These are phyloP conservation scores for Rhizopus sp. DNA, from an alignment of 371 early-diverging fungal species.

Conservation along the genomic window DNA sequence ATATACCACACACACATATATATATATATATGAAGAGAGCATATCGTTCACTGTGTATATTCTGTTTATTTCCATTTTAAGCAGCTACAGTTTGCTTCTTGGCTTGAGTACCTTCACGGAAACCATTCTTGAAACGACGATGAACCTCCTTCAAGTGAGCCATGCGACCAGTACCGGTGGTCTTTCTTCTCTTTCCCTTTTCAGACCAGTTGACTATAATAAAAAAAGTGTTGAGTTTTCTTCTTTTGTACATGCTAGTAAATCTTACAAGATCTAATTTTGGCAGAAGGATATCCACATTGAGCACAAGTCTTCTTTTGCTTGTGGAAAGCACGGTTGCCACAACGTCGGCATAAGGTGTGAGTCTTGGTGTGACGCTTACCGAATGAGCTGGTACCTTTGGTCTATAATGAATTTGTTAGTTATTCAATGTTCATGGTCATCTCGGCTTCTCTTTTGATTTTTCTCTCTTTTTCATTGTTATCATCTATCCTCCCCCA, in stretches of 20 bases:
- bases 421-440: too few species aligned
- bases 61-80: background rate
- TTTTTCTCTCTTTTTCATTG: background rate
- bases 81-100: conserved; percentile 1
- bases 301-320: conserved; percentile 98
- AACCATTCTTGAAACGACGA: conserved; percentile 94
- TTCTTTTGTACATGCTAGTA: background rate
- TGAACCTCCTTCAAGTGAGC: conserved; percentile 89
- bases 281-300: conserved; percentile 98
- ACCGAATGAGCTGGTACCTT: conserved; percentile 16
- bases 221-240: background rate
- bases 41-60: background rate
- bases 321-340: conserved; percentile 97
- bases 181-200: conserved; percentile 96
- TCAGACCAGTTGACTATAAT: conserved; percentile 86
- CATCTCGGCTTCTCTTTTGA: background rate
- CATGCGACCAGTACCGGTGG: conserved; percentile 98
- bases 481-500: background rate
- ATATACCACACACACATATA: too few species aligned
- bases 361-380: conserved; percentile 93
- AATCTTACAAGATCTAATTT: conserved; percentile 86
- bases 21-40: too few species aligned
- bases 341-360: conserved; percentile 97
- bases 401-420: conserved; percentile 3
- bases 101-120: conserved; percentile 71